Evolutionary conservation across 768 basidiomycete genomes (phyloP).

Genomic region (Lentinula sp.): DNA sequence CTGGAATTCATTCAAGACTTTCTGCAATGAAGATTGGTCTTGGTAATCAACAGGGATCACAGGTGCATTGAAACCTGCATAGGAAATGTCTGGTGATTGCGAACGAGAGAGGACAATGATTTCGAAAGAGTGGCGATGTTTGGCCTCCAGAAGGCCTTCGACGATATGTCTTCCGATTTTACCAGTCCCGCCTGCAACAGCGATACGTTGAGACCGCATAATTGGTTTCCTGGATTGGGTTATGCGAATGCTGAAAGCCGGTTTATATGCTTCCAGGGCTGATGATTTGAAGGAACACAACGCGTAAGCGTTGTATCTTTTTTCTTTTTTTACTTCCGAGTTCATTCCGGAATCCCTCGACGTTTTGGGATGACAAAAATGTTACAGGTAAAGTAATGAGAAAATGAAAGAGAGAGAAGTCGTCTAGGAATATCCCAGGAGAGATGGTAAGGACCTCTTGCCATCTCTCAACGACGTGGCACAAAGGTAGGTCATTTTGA

Average conservation of each 20-base stretch:
- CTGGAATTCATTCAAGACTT: neutral
- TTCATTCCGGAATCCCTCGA: neutral
- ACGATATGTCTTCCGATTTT: constrained; percentile 4
- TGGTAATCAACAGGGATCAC: constrained; percentile 4
- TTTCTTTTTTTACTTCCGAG: neutral
- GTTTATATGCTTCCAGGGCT: too few relatives aligned
- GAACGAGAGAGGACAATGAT: constrained; percentile 7
- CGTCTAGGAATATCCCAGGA: too few relatives aligned
- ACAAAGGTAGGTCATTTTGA: too few relatives aligned
- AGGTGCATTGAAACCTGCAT: neutral
- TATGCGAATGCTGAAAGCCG: neutral
- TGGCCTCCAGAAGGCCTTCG: constrained; percentile 4
- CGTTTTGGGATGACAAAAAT: too few relatives aligned
- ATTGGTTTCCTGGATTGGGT: neutral
- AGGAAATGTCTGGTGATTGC: neutral
- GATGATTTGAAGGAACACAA: neutral
- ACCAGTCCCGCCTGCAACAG: constrained; percentile 4
- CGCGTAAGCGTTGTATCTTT: neutral
- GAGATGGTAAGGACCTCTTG: too few relatives aligned
- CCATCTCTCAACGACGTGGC: too few relatives aligned
- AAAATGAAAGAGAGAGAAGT: too few relatives aligned
- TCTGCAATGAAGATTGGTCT: neutral
- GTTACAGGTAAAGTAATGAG: too few relatives aligned
- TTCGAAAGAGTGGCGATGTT: neutral
- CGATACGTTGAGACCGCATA: constrained; percentile 5